These are phyloP conservation scores for Insectozyma bohioensis DNA, from an alignment of 1,139 yeast species.

Conservation along the genomic window DNA sequence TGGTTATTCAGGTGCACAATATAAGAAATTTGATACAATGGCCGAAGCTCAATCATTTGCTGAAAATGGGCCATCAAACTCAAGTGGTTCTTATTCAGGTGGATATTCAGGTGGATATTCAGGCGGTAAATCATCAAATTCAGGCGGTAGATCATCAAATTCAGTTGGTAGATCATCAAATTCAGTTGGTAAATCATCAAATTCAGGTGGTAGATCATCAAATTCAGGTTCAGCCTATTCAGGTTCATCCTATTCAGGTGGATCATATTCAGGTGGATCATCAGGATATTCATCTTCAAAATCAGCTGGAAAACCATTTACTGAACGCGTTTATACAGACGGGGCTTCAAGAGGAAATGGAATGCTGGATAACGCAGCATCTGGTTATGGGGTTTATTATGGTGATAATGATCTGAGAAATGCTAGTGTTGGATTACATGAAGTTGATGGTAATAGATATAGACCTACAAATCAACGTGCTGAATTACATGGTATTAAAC, in stretches of 20 bases:
- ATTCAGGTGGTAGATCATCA: too few species aligned
- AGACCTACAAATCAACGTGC: slow-evolving; percentile 79
- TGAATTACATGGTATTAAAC: slow-evolving; percentile 65
- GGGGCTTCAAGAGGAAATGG: slow-evolving; percentile 70
- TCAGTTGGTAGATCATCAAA: neutral
- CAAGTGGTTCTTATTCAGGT: slow-evolving; percentile 5
- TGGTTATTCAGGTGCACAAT: slow-evolving; percentile 57
- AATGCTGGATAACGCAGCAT: slow-evolving; percentile 33
- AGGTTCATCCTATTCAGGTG: too few species aligned
- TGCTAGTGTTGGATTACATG: slow-evolving; percentile 47
- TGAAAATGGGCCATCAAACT: neutral
- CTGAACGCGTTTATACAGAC: slow-evolving; percentile 53
- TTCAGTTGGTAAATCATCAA: too few species aligned
- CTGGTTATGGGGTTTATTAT: slow-evolving; percentile 75
- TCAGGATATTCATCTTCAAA: too few species aligned
- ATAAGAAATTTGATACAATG: slow-evolving; percentile 45
- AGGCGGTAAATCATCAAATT: neutral
- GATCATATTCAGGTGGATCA: too few species aligned
- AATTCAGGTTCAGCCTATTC: neutral
- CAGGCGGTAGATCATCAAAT: too few species aligned
- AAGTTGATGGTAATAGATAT: slow-evolving; percentile 18
- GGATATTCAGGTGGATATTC: slow-evolving; percentile 4
- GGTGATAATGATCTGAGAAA: slow-evolving; percentile 58
- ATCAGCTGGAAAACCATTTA: neutral
- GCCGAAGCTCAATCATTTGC: neutral